Conservation (phyloP, 2,329 filamentous ascomycete genomes). For the Aspergillus sergii region DNA sequence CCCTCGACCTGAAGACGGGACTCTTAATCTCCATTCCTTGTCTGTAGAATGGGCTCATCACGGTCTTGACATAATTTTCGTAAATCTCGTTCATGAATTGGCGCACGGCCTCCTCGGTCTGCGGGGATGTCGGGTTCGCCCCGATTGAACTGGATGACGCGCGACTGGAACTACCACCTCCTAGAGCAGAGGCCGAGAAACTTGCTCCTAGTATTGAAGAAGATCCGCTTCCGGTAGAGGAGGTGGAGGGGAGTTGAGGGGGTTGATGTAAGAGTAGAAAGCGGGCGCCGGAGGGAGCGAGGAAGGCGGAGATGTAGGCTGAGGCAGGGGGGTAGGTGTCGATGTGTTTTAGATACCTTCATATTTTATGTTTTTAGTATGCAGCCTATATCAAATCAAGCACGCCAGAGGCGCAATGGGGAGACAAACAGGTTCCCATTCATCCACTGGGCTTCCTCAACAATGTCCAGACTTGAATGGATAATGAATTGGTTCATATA, state of each 20-base stretch:
- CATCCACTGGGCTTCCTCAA: constrained; percentile 95
- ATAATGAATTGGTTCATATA: constrained; percentile 98
- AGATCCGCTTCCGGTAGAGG: constrained; percentile 22
- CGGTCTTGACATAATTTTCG: constrained; percentile 93
- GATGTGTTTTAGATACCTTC: constrained; percentile 91
- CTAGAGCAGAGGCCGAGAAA: constrained; percentile 19
- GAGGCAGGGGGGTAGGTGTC: constrained; percentile 86
- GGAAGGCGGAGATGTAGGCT: constrained; percentile 91
- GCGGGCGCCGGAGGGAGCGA: constrained; percentile 88
- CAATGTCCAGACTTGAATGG: constrained; percentile 89
- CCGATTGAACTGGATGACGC: constrained; percentile 70
- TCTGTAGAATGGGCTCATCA: constrained; percentile 95
- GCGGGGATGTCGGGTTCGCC: constrained; percentile 82
- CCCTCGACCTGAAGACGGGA: constrained; percentile 78
- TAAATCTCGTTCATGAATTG: constrained; percentile 96
- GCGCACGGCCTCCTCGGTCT: constrained; percentile 92
- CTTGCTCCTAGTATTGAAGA: constrained; percentile 35
- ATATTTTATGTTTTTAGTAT: neutral
- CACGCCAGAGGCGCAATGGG: neutral
- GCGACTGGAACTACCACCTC: constrained; percentile 30
- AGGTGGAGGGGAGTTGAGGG: constrained; percentile 46
- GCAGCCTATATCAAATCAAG: neutral
- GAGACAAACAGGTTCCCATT: constrained; percentile 72
- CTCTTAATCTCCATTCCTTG: constrained; percentile 84
- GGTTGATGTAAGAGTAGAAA: constrained; percentile 94